phyloP scores from a whole-genome alignment of 257 asterid genomes.

The Osmanthus fragrans region DNA sequence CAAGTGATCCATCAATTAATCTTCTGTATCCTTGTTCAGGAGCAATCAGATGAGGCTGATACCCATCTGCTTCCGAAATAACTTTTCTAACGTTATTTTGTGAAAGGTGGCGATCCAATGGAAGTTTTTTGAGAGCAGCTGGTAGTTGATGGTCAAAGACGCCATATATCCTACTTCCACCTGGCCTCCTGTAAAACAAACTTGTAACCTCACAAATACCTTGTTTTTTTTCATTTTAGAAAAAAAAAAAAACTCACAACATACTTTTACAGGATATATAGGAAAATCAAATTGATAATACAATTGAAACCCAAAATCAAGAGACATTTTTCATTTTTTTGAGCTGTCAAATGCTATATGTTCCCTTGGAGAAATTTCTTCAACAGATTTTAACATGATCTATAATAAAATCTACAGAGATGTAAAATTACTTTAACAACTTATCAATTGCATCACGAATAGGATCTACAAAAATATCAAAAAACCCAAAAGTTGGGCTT shows the following conservation, averaged over 20 bases:
- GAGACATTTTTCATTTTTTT: not conserved
- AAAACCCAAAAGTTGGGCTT: not conserved
- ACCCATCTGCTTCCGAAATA: slow-evolving; percentile 95
- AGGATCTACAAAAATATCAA: not conserved
- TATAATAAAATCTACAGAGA: not conserved
- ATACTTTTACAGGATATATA: not conserved
- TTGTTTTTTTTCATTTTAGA: no score
- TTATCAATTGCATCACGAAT: not conserved
- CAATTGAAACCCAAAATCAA: not conserved
- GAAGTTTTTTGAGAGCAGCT: slow-evolving; percentile 92
- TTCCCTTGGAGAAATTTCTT: not conserved
- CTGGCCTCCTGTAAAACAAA: slow-evolving; percentile 74
- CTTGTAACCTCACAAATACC: not conserved
- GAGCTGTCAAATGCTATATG: not conserved
- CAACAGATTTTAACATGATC: not conserved
- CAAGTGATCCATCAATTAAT: slow-evolving; percentile 91
- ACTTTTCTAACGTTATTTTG: slow-evolving; percentile 78
- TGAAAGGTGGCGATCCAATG: slow-evolving; percentile 94
- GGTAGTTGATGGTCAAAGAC: slow-evolving; percentile 97
- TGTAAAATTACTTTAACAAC: not conserved
- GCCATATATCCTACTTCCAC: slow-evolving; percentile 85
- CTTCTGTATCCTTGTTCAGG: slow-evolving; percentile 99
- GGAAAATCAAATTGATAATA: slow-evolving; percentile 5
- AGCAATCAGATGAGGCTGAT: slow-evolving; percentile 97
- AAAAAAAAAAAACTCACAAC: not conserved